Base-by-base conservation (phyloP, 768 basidiomycete species). In the Tephrocybe rancida region DNA sequence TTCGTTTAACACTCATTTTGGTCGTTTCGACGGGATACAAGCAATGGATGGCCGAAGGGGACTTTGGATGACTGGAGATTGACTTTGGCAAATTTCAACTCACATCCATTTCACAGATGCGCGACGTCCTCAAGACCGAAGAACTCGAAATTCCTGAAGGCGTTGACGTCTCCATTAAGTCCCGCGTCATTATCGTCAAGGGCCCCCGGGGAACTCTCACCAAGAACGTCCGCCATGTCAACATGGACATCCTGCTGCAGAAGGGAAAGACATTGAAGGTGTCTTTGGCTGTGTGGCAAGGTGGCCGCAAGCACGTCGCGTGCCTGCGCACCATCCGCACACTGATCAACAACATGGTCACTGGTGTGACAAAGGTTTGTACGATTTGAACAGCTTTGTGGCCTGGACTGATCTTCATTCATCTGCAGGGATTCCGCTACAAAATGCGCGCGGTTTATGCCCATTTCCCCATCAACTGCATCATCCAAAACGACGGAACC, bases 401-500 rank as follows among this genome's bases (percentile, higher is more conserved):
- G 24, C 7, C 16, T 30, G 8, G 43, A 3, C 30, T 29, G 14
- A 37, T 6, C 26, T 19, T n/a, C 14, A 13, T 41, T 34, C 53
- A 18, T 39, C 48, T 38, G n/a, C 62, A 95, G 95, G 97, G 97
- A 58, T 99, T 98, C 87, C 86, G 87, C 64, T 99, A 99, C 85
- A 99, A 98, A 88, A 98, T 99, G 96, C 92, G 95, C 64, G 84
- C 94, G 24, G 97, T 99, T 48, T 99, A 98, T 69, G 97, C 97
- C 64, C 97, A 99, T 81, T 99, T 99, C 82, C 97, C 97, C 56
- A 97, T 99, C 83, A 99, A 99, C 81, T 88, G 89, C 70, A 96
- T 97, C 71, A 92, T 96, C 65, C 87, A 90, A 70, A 85, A 90
- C 7, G 71, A 71, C 55, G 92, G 90, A 48, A 70, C 66, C 34